Evolutionary conservation across 192 early-diverging fungal species (phyloP).

Genomic region (Diversispora epigaea): DNA sequence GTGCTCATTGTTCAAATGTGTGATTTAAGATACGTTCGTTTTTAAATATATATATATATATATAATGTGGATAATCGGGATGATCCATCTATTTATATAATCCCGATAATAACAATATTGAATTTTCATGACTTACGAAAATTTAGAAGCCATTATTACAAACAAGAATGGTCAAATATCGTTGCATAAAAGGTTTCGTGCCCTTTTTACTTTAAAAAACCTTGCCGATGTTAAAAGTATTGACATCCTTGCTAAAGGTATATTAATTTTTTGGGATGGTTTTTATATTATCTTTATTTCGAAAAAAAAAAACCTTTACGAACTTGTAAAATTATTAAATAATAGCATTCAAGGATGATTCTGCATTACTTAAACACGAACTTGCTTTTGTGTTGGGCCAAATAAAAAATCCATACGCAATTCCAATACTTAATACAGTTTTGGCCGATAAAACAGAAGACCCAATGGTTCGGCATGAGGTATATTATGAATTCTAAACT

Average conservation of each 20-base stretch:
- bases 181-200: slow-evolving; percentile 87
- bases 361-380: slow-evolving; percentile 92
- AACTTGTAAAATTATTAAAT: background rate
- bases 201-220: slow-evolving; percentile 89
- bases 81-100: no score
- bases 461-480: slow-evolving; percentile 96
- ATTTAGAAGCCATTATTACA: slow-evolving; percentile 63
- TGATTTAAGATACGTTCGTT: no score
- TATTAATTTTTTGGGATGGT: background rate
- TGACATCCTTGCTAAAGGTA: slow-evolving; percentile 82
- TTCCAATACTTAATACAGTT: slow-evolving; percentile 64
- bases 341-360: slow-evolving; percentile 72
- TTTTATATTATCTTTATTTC: background rate
- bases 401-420: slow-evolving; percentile 81
- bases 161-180: slow-evolving; percentile 60
- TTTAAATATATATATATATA: no score
- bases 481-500: slow-evolving; percentile 12
- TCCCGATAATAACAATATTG: no score
- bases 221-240: slow-evolving; percentile 70
- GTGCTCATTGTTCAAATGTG: background rate
- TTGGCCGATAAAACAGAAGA: slow-evolving; percentile 70
- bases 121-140: slow-evolving; percentile 45
- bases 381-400: slow-evolving; percentile 96
- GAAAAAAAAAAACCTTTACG: no score
- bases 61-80: no score